Percentiles rank a stretch among this genome's conserved stretches.
phyloP scores from a whole-genome alignment of 306 rosid genomes.

The Calophaca sinica region DNA sequence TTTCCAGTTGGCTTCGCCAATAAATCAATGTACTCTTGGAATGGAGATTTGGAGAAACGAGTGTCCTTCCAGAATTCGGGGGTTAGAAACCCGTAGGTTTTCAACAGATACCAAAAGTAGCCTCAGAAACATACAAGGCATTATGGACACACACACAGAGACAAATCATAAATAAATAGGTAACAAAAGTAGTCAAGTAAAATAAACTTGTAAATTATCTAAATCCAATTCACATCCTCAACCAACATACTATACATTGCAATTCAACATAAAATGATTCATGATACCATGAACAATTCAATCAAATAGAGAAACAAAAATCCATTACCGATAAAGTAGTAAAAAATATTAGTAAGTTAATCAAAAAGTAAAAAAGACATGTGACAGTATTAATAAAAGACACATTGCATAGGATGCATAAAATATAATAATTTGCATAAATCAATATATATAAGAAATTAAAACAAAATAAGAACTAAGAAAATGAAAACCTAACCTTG shows the following conservation, averaged over 20 bases:
- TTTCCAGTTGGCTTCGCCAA: conserved; percentile 45
- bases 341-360: too few species aligned
- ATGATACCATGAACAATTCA: not conserved
- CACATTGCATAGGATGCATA: too few species aligned
- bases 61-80: conserved; percentile 53
- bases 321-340: not conserved
- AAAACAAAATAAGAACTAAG: not conserved
- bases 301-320: not conserved
- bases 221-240: not conserved
- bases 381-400: too few species aligned
- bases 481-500: conserved; percentile 26
- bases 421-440: too few species aligned
- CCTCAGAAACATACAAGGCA: conserved; percentile 13
- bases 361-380: too few species aligned
- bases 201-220: not conserved
- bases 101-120: conserved; percentile 49
- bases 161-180: too few species aligned
- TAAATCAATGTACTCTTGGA: conserved; percentile 49
- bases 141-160: too few species aligned
- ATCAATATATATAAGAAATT: too few species aligned
- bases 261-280: not conserved
- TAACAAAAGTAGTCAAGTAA: too few species aligned
- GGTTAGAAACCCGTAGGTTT: conserved; percentile 47
- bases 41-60: conserved; percentile 47
- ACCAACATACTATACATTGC: not conserved